phyloP scores from a whole-genome alignment of 768 basidiomycete genomes.

The Cystoderma amianthinum region DNA sequence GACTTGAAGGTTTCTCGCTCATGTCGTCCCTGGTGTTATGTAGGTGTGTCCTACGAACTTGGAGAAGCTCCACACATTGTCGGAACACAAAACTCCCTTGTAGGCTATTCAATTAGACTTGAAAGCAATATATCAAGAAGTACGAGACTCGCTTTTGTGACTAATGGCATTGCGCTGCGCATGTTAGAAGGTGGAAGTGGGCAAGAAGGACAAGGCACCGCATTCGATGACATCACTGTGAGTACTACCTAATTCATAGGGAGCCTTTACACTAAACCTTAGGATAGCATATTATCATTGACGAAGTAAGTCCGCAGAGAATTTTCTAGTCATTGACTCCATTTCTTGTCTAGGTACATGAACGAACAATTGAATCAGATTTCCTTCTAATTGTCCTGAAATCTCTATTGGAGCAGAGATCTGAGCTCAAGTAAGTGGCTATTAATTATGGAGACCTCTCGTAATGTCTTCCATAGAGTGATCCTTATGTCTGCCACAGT shows the following conservation, averaged over 20 bases:
- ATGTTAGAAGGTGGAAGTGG: conserved; percentile 88
- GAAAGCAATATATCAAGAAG: conserved; percentile 83
- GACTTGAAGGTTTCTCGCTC: conserved; percentile 4
- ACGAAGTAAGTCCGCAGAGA: no score
- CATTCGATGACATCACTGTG: conserved; percentile 95
- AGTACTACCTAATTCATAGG: no score
- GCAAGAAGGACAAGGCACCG: conserved; percentile 60
- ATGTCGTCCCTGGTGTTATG: conserved; percentile 42
- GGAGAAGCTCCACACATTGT: conserved; percentile 78
- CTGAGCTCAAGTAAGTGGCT: conserved; percentile 70
- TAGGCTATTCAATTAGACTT: conserved; percentile 92
- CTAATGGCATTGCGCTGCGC: conserved; percentile 90
- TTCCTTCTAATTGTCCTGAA: conserved; percentile 93
- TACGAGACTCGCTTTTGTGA: conserved; percentile 79
- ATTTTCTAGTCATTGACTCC: no score
- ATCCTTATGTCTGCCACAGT: conserved; percentile 97
- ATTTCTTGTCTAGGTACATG: no score
- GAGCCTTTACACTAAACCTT: no score
- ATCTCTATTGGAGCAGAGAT: conserved; percentile 65
- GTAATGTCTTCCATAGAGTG: conserved; percentile 49
- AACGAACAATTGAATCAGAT: conserved; percentile 95
- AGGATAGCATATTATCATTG: conserved; percentile 96
- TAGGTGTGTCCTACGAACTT: conserved; percentile 75
- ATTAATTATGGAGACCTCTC: conserved; percentile 3
- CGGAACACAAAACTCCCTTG: conserved; percentile 71